These are phyloP conservation scores for Rubroboletus pulcherrimus DNA, from an alignment of 768 basidiomycete species.

Conservation along the genomic window DNA sequence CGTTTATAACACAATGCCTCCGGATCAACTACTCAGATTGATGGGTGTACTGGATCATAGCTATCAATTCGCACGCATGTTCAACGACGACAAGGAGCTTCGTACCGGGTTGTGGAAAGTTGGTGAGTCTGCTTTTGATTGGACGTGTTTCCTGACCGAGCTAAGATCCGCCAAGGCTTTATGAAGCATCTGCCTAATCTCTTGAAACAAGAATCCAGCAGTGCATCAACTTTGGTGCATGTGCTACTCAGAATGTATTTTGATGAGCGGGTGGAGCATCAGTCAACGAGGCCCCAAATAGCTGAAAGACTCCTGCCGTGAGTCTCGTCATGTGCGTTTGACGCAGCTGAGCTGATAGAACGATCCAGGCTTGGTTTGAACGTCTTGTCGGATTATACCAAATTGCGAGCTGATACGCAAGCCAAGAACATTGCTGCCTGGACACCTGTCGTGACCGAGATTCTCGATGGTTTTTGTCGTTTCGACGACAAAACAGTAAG, in stretches of 20 bases:
- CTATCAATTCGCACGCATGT: slow-evolving; percentile 94
- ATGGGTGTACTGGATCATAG: slow-evolving; percentile 97
- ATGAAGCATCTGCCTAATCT: slow-evolving; percentile 99
- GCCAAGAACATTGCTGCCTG: slow-evolving; percentile 94
- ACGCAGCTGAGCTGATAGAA: slow-evolving; percentile 2
- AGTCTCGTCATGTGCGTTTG: slow-evolving; percentile 18
- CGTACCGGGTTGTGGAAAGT: slow-evolving; percentile 99
- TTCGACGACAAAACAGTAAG: slow-evolving; percentile 91
- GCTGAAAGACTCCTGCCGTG: slow-evolving; percentile 69
- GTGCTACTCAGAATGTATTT: slow-evolving; percentile 92
- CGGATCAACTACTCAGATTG: slow-evolving; percentile 85
- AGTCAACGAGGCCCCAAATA: slow-evolving; percentile 77
- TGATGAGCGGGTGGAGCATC: slow-evolving; percentile 84
- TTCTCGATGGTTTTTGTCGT: slow-evolving; percentile 82
- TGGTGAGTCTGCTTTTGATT: slow-evolving; percentile 53
- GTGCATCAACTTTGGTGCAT: slow-evolving; percentile 91
- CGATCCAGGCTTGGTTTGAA: slow-evolving; percentile 71
- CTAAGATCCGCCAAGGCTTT: slow-evolving; percentile 61
- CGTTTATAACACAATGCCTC: slow-evolving; percentile 91
- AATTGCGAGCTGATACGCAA: slow-evolving; percentile 85
- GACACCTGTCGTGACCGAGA: slow-evolving; percentile 98
- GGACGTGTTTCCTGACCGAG: neutral
- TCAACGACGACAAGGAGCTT: slow-evolving; percentile 98
- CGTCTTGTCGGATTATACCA: slow-evolving; percentile 87
- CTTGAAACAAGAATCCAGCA: slow-evolving; percentile 96